Evolutionary conservation across 2,329 filamentous ascomycete genomes (phyloP).

Genomic region (Sclerotinia sclerotiorum): DNA sequence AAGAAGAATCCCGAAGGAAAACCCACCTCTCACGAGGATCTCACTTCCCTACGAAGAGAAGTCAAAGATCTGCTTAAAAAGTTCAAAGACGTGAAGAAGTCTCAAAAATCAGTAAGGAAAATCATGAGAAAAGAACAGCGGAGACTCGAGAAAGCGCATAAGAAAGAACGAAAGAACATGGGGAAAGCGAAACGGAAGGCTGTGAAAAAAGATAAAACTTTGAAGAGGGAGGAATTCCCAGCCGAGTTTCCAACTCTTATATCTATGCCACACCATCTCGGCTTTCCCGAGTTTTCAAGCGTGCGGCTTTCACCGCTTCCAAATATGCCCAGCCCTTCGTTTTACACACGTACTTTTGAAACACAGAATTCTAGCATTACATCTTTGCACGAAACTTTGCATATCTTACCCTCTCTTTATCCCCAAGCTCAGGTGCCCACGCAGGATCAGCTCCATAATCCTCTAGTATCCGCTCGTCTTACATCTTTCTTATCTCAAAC

Average conservation of each 20-base stretch:
- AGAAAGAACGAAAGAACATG: not conserved
- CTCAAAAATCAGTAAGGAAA: conserved; percentile 36
- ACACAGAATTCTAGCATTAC: not conserved
- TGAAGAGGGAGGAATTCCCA: conserved; percentile 27
- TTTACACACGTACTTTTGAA: not conserved
- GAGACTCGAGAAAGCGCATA: conserved; percentile 1
- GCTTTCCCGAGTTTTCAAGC: not conserved
- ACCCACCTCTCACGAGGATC: conserved; percentile 35
- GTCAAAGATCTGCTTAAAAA: conserved; percentile 48
- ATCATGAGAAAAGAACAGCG: conserved; percentile 29
- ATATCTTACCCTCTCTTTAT: not conserved
- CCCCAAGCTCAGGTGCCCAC: not conserved
- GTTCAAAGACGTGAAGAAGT: conserved; percentile 47
- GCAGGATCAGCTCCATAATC: conserved; percentile 17
- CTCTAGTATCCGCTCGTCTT: not conserved
- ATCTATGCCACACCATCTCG: not conserved
- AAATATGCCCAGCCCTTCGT: not conserved
- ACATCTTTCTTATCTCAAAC: conserved; percentile 23
- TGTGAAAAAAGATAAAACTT: conserved; percentile 34
- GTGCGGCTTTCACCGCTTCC: not conserved
- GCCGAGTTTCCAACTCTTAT: not conserved
- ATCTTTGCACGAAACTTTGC: not conserved
- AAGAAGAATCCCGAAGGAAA: conserved; percentile 31
- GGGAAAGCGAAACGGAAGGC: conserved; percentile 21
- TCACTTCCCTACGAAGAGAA: conserved; percentile 46